Base-by-base conservation (phyloP, 495 filamentous ascomycete genomes). In the Hypoxylon crocopeplum region DNA sequence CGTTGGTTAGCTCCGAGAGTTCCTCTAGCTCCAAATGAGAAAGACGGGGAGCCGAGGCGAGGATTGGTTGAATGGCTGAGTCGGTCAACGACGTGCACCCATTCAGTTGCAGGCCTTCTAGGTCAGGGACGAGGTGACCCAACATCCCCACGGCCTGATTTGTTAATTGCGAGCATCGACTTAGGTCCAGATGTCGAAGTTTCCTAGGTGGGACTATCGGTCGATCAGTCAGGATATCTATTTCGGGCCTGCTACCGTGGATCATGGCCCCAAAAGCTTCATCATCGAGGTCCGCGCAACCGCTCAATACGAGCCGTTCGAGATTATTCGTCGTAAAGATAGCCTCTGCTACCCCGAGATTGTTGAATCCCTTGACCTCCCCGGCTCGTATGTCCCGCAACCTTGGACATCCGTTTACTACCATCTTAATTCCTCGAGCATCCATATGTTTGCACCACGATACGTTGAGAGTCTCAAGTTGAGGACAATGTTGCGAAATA, bases 21-120 rank as follows among this genome's bases (percentile, higher is more conserved):
- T 97, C 93, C 72, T 98, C 94, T 0, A 98, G 71, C 53, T 98
- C 94, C 39, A 98, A 76, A 66, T 96, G 93, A 0, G 90, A 91
- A 15, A 98, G 82, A 3, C 79, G 75, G 1, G 91, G 89, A 0
- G 86, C 81, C 0, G 89, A 90, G 2, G 85, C 85, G 6, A 98
- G 73, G 16, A 98, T 80, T 1, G 85, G 82, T 6, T 79, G 81
- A 15, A 98, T 77, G 0, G 87, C 84, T 3, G 79, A 82, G 69
- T 98, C 92, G 1, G 86, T 90, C 19, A 98, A 69, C 19, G 78
- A 75, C 4, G 73, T 76, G 56, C 92, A 90, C 24, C 89, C 86
- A 1, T 84, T 88, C 16, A 98, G 77, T 62, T 92, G 89, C 4
- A 98, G 79, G 8, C 89, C 90, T 75, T 94, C 84, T 19, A 98